Conservation (phyloP, 1,284 basidiomycete species). For the Rhodotorula sp. region DNA sequence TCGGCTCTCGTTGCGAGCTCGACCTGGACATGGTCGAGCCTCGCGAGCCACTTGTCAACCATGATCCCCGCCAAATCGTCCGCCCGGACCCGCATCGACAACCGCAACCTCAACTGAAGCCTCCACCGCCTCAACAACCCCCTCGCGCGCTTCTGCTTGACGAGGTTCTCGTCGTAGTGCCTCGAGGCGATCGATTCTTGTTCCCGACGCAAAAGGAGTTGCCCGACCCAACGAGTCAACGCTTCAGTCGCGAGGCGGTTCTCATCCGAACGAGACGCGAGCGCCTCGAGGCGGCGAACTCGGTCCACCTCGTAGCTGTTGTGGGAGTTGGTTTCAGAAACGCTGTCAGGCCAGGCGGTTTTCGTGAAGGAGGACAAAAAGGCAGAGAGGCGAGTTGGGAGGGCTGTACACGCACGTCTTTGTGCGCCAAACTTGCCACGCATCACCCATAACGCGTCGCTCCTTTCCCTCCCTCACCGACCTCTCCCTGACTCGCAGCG, state of each 20-base stretch:
- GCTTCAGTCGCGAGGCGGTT: background rate
- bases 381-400: too few relatives aligned
- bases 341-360: too few relatives aligned
- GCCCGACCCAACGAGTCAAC: background rate
- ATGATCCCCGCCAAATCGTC: background rate
- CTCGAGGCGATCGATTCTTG: background rate
- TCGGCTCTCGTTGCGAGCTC: background rate
- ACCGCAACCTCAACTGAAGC: constrained; percentile 4
- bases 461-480: background rate
- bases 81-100: background rate
- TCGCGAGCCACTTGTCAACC: constrained; percentile 6
- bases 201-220: background rate
- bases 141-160: background rate
- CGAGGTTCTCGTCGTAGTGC: background rate
- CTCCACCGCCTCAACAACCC: background rate
- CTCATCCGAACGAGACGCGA: background rate
- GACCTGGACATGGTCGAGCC: constrained; percentile 9
- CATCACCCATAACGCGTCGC: background rate
- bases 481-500: background rate
- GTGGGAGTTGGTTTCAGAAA: background rate
- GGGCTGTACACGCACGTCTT: constrained; percentile 8
- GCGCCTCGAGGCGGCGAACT: constrained; percentile 1
- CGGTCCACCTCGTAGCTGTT: constrained; percentile 5
- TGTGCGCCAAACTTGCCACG: constrained; percentile 3
- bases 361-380: too few relatives aligned